These are phyloP conservation scores for Cercospora janseana DNA, from an alignment of 2,329 filamentous ascomycete species.

Conservation along the genomic window DNA sequence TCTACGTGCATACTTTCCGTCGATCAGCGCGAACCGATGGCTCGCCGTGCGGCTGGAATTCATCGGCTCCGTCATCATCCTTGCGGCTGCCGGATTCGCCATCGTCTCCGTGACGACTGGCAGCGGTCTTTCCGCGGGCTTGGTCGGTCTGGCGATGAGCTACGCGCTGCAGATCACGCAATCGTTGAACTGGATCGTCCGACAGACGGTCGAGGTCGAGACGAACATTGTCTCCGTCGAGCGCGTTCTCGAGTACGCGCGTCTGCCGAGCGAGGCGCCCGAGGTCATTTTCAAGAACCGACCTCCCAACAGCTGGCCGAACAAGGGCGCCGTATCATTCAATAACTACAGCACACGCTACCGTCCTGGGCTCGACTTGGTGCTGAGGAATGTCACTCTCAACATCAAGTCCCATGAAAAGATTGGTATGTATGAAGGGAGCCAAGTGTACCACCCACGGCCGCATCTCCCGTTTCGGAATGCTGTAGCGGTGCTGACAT, in stretches of 20 bases:
- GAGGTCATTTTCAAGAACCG: slow-evolving; percentile 87
- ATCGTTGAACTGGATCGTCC: slow-evolving; percentile 97
- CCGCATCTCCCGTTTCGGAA: background rate
- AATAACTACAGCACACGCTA: slow-evolving; percentile 94
- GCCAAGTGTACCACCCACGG: background rate
- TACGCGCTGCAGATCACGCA: slow-evolving; percentile 96
- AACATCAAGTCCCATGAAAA: slow-evolving; percentile 96
- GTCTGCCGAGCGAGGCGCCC: slow-evolving; percentile 85
- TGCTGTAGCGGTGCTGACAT: background rate
- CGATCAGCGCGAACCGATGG: slow-evolving; percentile 87
- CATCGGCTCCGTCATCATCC: slow-evolving; percentile 89
- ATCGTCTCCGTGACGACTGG: slow-evolving; percentile 74
- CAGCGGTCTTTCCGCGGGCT: slow-evolving; percentile 64
- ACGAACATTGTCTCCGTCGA: slow-evolving; percentile 99
- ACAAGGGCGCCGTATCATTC: slow-evolving; percentile 83
- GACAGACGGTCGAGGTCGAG: slow-evolving; percentile 98
- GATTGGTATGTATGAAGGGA: slow-evolving; percentile 60
- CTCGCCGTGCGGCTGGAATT: slow-evolving; percentile 92
- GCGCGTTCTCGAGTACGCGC: slow-evolving; percentile 92
- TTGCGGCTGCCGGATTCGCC: slow-evolving; percentile 77
- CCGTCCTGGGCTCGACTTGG: slow-evolving; percentile 81
- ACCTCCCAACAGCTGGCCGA: slow-evolving; percentile 87
- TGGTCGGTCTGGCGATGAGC: slow-evolving; percentile 92
- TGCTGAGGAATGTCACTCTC: slow-evolving; percentile 87
- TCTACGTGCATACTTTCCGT: slow-evolving; percentile 89